A percentile compares a stretch with the other conserved stretches of the same genome.
These are phyloP conservation scores for Dendrobium officinale DNA, from an alignment of 106 monocot genomes.

Conservation along the genomic window DNA sequence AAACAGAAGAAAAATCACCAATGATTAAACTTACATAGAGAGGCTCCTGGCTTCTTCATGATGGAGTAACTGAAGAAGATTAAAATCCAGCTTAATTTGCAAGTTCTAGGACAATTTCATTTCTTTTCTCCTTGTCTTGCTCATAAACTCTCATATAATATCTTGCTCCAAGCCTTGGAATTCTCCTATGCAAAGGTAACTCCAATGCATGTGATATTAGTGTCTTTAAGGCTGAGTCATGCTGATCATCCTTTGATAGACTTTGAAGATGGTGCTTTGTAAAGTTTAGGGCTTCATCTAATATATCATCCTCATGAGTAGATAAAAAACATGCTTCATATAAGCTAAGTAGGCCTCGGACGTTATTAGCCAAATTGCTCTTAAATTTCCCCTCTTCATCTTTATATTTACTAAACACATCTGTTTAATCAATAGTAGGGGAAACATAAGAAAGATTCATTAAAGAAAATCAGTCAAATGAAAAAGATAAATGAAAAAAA, in stretches of 20 bases:
- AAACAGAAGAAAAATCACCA: not conserved
- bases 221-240: not conserved
- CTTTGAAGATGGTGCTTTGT: not conserved
- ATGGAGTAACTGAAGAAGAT: constrained; percentile 12
- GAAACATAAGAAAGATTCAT: not conserved
- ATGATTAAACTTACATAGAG: constrained; percentile 7
- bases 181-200: not conserved
- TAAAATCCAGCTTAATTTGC: constrained; percentile 17
- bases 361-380: not conserved
- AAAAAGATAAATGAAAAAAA: not conserved
- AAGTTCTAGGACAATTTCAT: constrained; percentile 10
- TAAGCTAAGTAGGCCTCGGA: constrained; percentile 6
- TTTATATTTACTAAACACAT: not conserved
- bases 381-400: constrained; percentile 5
- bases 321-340: constrained; percentile 9
- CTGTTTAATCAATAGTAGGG: not conserved
- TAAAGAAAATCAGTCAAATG: not conserved
- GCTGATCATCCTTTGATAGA: not conserved
- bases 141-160: constrained; percentile 4
- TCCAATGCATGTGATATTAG: constrained; percentile 8
- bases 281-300: constrained; percentile 13
- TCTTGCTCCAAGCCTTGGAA: constrained; percentile 7
- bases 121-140: not conserved
- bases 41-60: constrained; percentile 9
- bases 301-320: not conserved